Conservation (phyloP, 78 protist genomes). For the Anaeramoeba flamelloides region DNA sequence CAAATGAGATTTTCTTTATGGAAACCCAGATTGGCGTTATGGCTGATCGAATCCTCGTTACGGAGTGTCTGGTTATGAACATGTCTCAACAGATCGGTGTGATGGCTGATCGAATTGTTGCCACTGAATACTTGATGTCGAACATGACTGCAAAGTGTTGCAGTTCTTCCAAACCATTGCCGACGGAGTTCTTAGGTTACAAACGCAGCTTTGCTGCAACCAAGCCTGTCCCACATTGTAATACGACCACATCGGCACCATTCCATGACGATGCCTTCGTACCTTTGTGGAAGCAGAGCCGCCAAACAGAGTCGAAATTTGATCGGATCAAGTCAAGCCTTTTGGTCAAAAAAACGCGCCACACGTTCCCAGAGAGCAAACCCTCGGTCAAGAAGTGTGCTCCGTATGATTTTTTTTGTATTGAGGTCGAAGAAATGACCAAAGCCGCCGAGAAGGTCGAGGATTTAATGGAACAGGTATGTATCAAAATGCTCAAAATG, state of each 20-base stretch:
- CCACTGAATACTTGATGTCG: background rate
- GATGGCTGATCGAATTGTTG: background rate
- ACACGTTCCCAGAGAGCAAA: background rate
- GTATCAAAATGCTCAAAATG: background rate
- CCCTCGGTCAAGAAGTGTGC: background rate
- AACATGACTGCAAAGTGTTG: constrained; percentile 2
- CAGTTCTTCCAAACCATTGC: background rate
- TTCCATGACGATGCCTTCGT: background rate
- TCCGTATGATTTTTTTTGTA: background rate
- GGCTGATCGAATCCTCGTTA: background rate
- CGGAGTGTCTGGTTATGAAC: constrained; percentile 1
- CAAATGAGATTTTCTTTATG: background rate
- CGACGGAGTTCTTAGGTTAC: background rate
- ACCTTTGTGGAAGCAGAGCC: background rate
- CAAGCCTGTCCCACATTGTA: no score
- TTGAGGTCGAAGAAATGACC: background rate
- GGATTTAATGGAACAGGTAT: background rate
- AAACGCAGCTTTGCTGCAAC: no score
- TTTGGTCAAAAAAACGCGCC: background rate
- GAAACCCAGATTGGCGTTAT: background rate
- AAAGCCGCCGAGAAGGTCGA: background rate
- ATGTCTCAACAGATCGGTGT: background rate
- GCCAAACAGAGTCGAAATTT: background rate
- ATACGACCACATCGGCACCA: no score
- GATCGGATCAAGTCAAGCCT: background rate